Base-by-base conservation (phyloP, 495 filamentous ascomycete genomes). In the Talaromyces borbonicus region DNA sequence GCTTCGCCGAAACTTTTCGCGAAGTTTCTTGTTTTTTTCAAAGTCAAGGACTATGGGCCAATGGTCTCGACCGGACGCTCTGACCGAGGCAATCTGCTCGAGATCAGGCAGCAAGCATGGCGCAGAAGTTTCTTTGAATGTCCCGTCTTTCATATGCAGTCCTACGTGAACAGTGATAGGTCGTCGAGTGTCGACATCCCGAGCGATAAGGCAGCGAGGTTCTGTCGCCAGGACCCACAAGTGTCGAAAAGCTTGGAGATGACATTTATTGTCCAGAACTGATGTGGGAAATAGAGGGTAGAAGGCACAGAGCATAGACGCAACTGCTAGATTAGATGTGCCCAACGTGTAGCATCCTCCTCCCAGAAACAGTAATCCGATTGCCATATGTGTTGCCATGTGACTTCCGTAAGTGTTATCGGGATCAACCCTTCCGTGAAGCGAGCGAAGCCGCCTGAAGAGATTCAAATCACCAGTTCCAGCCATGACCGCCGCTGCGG, bases 171-270 rank as follows among this genome's bases (percentile, higher is more conserved):
- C 69, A 26, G 78, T 74, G 43, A 90, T 75, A 1, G 90, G 86
- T 8, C 83, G 80, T 44, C 84, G 75, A 0, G 85, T 90, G 46
- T 86, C 83, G 6, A 90, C 75, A 51, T 97, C 90, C 36, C 87
- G 82, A 6, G 83, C 74, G 3, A 99, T 74, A 4, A 97, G 72
- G 57, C 92, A 97, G 40, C 92, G 80, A 0, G 86, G 78, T 49
- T 97, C 92, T 5, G 87, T 82, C 5, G 93, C 92, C 8, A 99
- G 73, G 11, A 94, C 89, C 92, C 92, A 99, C 56, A 99, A 81
- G 62, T 99, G 92, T 1, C 93, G 83, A 72, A 97, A 94, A 5
- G 92, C 92, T 72, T 99, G 92, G 3, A 97, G 73, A 50, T 99
- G 92, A 20, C 85, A 87, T 56, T 83, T 85, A 56, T 95, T 96